Conservation (phyloP, 2,329 filamentous ascomycete species). For the Parastagonospora avenae region DNA sequence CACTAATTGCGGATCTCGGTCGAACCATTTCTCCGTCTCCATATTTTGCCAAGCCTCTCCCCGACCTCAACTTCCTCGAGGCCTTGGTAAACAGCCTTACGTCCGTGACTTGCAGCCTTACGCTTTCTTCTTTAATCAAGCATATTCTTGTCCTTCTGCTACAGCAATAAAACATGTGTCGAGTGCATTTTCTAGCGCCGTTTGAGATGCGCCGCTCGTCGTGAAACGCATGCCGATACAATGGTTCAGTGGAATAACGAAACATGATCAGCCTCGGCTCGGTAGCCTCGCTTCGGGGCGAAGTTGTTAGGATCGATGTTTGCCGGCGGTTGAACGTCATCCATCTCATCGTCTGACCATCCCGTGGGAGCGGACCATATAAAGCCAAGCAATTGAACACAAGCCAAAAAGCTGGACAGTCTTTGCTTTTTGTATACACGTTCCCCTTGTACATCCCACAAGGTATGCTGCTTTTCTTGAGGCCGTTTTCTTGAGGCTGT, state of each 20-base stretch:
- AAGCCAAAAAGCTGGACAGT: too few relatives aligned
- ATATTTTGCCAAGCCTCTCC: too few relatives aligned
- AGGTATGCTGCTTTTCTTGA: background rate
- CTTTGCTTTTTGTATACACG: too few relatives aligned
- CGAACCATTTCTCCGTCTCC: too few relatives aligned
- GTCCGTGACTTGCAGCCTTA: background rate
- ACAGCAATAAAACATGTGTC: constrained; percentile 13
- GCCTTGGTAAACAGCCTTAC: too few relatives aligned
- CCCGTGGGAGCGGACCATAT: too few relatives aligned
- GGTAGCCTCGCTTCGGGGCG: background rate
- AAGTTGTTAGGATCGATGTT: background rate
- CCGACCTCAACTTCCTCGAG: too few relatives aligned
- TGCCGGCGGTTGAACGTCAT: too few relatives aligned
- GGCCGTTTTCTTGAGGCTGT: background rate
- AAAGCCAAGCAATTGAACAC: too few relatives aligned
- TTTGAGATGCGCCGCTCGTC: constrained; percentile 1
- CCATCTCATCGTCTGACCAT: too few relatives aligned
- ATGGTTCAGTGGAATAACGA: constrained; percentile 17
- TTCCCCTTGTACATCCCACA: too few relatives aligned
- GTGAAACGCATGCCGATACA: constrained; percentile 23
- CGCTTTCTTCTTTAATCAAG: constrained; percentile 9
- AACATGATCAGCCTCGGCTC: constrained; percentile 25
- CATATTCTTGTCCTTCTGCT: constrained; percentile 1
- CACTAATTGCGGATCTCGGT: too few relatives aligned
- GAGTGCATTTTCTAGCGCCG: constrained; percentile 3